Evolutionary conservation across 345 rosid genomes (phyloP).

Genomic region (Pistacia vera): DNA sequence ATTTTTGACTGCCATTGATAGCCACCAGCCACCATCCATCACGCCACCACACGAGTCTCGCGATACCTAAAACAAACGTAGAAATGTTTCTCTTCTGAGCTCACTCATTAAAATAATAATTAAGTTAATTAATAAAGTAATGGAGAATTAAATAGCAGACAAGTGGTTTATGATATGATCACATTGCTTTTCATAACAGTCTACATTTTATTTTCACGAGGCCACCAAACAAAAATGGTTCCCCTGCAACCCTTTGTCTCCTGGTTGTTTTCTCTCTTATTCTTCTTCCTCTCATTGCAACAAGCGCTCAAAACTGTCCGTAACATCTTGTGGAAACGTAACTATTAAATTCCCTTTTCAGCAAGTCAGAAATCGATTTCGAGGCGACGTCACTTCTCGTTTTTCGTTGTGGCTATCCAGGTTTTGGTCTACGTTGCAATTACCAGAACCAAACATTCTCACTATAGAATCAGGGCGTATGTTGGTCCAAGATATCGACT

Average conservation of each 20-base stretch:
- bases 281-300: background rate
- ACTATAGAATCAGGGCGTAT: background rate
- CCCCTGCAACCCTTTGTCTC: background rate
- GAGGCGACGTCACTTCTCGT: too few species aligned
- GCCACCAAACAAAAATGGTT: conserved; percentile 8
- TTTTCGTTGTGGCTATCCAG: conserved; percentile 16
- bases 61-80: too few species aligned
- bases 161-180: too few species aligned
- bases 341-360: conserved; percentile 20
- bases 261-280: background rate
- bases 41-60: too few species aligned
- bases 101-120: too few species aligned
- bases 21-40: too few species aligned
- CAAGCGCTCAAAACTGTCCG: conserved; percentile 6
- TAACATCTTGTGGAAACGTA: background rate
- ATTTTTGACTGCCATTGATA: too few species aligned
- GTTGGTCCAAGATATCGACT: background rate
- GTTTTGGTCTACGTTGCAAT: conserved; percentile 8
- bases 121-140: too few species aligned
- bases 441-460: background rate
- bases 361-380: background rate
- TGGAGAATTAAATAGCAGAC: too few species aligned
- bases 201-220: too few species aligned
- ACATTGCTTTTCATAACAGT: background rate
- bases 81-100: too few species aligned